phyloP scores from a whole-genome alignment of 306 rosid species.

The Castanea crenata region DNA sequence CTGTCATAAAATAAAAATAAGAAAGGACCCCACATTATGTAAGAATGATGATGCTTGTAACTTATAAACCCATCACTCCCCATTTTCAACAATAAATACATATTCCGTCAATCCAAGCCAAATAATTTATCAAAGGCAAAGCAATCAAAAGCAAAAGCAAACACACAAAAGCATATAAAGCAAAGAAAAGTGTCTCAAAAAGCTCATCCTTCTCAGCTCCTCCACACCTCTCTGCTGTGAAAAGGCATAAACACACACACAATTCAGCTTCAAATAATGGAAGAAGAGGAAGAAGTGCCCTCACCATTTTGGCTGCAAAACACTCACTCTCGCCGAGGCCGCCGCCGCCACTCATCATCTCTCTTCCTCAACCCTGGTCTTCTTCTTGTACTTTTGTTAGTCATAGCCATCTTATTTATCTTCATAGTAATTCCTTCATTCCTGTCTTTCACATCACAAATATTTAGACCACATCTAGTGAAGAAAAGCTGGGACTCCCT shows the following conservation, averaged over 20 bases:
- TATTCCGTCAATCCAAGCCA: background rate
- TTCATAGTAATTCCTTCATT: slow-evolving; percentile 53
- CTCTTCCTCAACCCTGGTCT: slow-evolving; percentile 50
- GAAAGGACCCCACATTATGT: background rate
- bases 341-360: slow-evolving; percentile 50
- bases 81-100: slow-evolving; percentile 14
- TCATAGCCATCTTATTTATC: slow-evolving; percentile 39
- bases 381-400: slow-evolving; percentile 38
- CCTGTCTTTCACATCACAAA: slow-evolving; percentile 43
- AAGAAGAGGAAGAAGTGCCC: slow-evolving; percentile 35
- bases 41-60: background rate
- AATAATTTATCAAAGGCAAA: too few relatives aligned
- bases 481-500: slow-evolving; percentile 82
- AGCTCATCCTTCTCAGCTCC: slow-evolving; percentile 3
- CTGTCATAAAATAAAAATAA: background rate
- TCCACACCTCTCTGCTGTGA: background rate
- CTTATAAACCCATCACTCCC: slow-evolving; percentile 5
- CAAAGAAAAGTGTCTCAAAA: slow-evolving; percentile 11
- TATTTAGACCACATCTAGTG: slow-evolving; percentile 62
- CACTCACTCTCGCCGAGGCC: slow-evolving; percentile 12
- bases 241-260: slow-evolving; percentile 11
- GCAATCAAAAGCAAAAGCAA: slow-evolving; percentile 1
- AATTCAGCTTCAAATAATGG: slow-evolving; percentile 30
- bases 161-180: background rate
- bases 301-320: slow-evolving; percentile 64